Percentiles rank a stretch among this genome's conserved stretches.
Evolutionary conservation across 2,329 filamentous ascomycete genomes (phyloP).

Genomic region (Aureobasidium mangrovei): DNA sequence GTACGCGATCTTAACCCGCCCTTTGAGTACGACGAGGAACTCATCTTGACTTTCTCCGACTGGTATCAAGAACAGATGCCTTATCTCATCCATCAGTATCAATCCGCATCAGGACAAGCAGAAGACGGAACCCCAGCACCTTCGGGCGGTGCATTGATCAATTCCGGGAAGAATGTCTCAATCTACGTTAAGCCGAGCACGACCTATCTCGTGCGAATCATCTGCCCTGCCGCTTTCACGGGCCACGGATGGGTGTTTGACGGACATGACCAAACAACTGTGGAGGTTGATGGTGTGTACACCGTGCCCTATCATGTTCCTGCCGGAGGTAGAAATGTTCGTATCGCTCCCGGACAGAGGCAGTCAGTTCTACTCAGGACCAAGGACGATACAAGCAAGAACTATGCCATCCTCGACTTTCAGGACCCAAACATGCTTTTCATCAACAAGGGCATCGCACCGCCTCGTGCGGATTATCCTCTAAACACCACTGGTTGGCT

Average conservation of each 20-base stretch:
- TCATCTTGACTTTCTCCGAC: constrained; percentile 61
- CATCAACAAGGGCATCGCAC: constrained; percentile 36
- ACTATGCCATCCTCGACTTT: constrained; percentile 56
- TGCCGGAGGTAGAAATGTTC: constrained; percentile 42
- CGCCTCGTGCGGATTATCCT: constrained; percentile 49
- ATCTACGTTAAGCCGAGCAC: constrained; percentile 41
- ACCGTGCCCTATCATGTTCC: constrained; percentile 53
- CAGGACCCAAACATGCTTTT: constrained; percentile 55
- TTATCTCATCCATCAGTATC: constrained; percentile 44
- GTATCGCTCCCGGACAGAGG: constrained; percentile 57
- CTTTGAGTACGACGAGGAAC: constrained; percentile 50
- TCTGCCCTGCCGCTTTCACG: constrained; percentile 59
- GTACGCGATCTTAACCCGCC: constrained; percentile 51
- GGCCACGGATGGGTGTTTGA: constrained; percentile 65
- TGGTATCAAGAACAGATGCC: constrained; percentile 58
- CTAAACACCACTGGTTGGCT: constrained; percentile 51
- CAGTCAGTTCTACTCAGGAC: constrained; percentile 59
- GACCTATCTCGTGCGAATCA: constrained; percentile 56
- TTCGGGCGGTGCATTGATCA: constrained; percentile 58
- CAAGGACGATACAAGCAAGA: constrained; percentile 44
- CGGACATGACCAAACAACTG: constrained; percentile 53
- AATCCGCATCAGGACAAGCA: constrained; percentile 36
- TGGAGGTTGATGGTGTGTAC: constrained; percentile 64
- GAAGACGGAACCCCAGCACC: constrained; percentile 50
- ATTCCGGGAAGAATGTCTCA: constrained; percentile 45